Evolutionary conservation across 2,329 filamentous ascomycete genomes (phyloP).

Genomic region (Apiospora hydei): DNA sequence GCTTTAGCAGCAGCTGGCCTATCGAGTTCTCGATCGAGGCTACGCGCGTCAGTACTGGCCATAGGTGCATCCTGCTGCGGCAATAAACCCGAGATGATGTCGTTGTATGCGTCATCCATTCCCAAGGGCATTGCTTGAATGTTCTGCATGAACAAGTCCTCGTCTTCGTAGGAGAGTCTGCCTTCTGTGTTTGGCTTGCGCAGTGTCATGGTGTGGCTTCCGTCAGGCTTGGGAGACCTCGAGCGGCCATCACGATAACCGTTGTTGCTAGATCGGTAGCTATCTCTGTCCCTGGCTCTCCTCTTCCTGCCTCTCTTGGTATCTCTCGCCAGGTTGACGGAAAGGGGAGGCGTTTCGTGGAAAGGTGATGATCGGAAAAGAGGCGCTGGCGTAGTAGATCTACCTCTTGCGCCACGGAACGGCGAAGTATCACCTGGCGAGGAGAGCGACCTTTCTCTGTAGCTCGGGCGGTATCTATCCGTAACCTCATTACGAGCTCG

Average conservation of each 20-base stretch:
- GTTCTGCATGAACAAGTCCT: conserved; percentile 21
- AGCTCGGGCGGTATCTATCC: conserved; percentile 7
- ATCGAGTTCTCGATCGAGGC: not conserved
- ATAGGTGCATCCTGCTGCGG: not conserved
- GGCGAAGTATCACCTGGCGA: not conserved
- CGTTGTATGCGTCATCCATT: not conserved
- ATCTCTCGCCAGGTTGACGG: not conserved
- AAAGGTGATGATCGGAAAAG: not conserved
- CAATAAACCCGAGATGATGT: not conserved
- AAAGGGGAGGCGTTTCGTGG: not conserved
- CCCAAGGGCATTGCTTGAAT: not conserved
- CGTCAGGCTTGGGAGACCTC: not conserved
- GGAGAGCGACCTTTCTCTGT: not conserved
- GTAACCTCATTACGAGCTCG: not conserved
- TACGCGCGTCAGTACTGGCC: not conserved
- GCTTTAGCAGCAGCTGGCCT: conserved; percentile 22
- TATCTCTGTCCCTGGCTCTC: not conserved
- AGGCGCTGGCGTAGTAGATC: not conserved
- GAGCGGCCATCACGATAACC: not conserved
- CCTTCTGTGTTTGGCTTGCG: conserved; percentile 19
- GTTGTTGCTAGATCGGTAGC: not conserved
- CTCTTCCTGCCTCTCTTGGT: not conserved
- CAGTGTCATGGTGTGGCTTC: not conserved
- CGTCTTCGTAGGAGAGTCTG: conserved; percentile 27
- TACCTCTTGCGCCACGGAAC: not conserved